Percentiles rank a stretch among this genome's conserved stretches.
phyloP scores from a whole-genome alignment of 768 basidiomycete genomes.

The Imleria badia region DNA sequence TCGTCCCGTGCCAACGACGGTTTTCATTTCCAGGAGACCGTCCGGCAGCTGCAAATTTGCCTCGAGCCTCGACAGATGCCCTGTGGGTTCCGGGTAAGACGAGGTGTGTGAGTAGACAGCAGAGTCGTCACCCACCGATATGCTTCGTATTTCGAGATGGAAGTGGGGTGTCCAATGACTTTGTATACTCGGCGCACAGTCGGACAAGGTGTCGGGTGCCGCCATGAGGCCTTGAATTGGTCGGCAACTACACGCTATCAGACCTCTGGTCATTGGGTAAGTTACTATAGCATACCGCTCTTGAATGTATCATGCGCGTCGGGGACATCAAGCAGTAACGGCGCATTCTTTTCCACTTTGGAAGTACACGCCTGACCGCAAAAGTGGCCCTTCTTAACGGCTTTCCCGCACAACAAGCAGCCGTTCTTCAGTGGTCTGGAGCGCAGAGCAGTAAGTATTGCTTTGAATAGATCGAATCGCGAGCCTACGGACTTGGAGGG shows the following conservation, averaged over 20 bases:
- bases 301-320: slow-evolving; percentile 60
- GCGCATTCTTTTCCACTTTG: slow-evolving; percentile 53
- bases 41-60: slow-evolving; percentile 54
- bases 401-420: slow-evolving; percentile 63
- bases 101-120: neutral
- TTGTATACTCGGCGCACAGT: slow-evolving; percentile 64
- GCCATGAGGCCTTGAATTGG: slow-evolving; percentile 71
- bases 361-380: slow-evolving; percentile 56
- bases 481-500: slow-evolving; percentile 33
- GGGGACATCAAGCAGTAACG: slow-evolving; percentile 60
- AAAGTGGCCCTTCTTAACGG: slow-evolving; percentile 62
- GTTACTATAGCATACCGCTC: slow-evolving; percentile 46
- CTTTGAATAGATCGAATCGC: slow-evolving; percentile 21
- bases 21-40: slow-evolving; percentile 69
- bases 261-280: neutral
- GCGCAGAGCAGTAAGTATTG: slow-evolving; percentile 33
- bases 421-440: slow-evolving; percentile 38
- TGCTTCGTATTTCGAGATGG: slow-evolving; percentile 55
- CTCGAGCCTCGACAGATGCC: slow-evolving; percentile 54
- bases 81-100: slow-evolving; percentile 32
- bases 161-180: slow-evolving; percentile 49
- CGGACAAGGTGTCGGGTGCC: slow-evolving; percentile 58
- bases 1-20: slow-evolving; percentile 74
- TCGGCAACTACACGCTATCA: slow-evolving; percentile 47
- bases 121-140: slow-evolving; percentile 47